phyloP scores from a whole-genome alignment of 495 filamentous ascomycete genomes.

The Penicillium bialowiezense region DNA sequence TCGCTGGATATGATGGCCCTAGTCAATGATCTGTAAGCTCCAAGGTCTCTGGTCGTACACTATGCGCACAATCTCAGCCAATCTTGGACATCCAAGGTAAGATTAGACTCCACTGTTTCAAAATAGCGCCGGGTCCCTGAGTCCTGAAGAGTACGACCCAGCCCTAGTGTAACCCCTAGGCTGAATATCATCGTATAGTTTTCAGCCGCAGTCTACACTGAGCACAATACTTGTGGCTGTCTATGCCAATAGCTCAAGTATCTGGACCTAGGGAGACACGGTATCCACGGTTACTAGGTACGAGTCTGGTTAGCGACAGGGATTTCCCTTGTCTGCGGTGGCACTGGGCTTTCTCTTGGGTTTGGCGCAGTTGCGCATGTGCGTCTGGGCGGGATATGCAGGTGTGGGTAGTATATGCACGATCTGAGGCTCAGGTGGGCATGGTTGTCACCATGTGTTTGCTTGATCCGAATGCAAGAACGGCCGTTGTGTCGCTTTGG shows the following conservation, averaged over 20 bases:
- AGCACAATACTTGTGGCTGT: slow-evolving; percentile 54
- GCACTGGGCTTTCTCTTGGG: too few species aligned
- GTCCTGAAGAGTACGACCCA: slow-evolving; percentile 3
- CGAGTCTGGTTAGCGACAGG: slow-evolving; percentile 9
- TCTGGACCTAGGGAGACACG: too few species aligned
- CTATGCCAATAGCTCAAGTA: too few species aligned
- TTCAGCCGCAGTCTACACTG: slow-evolving; percentile 50
- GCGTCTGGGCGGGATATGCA: too few species aligned
- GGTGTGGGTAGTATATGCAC: slow-evolving; percentile 26
- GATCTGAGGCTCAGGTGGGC: slow-evolving; percentile 26
- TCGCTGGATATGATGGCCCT: too few species aligned
- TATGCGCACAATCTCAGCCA: too few species aligned
- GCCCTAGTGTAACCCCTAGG: slow-evolving; percentile 61
- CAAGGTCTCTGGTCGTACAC: too few species aligned
- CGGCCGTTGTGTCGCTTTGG: slow-evolving; percentile 27
- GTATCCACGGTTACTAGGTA: too few species aligned
- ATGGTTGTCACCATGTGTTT: slow-evolving; percentile 23
- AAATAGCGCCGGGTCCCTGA: slow-evolving; percentile 6
- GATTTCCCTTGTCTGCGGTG: slow-evolving; percentile 18
- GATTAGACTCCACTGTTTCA: slow-evolving; percentile 13
- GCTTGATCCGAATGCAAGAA: slow-evolving; percentile 22
- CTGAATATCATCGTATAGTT: slow-evolving; percentile 59
- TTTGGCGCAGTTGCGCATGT: slow-evolving; percentile 18
- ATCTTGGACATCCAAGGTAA: slow-evolving; percentile 26
- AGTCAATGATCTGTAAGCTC: too few species aligned